Evolutionary conservation across 2,329 filamentous ascomycete genomes (phyloP).

Genomic region (Escovopsis sp.): DNA sequence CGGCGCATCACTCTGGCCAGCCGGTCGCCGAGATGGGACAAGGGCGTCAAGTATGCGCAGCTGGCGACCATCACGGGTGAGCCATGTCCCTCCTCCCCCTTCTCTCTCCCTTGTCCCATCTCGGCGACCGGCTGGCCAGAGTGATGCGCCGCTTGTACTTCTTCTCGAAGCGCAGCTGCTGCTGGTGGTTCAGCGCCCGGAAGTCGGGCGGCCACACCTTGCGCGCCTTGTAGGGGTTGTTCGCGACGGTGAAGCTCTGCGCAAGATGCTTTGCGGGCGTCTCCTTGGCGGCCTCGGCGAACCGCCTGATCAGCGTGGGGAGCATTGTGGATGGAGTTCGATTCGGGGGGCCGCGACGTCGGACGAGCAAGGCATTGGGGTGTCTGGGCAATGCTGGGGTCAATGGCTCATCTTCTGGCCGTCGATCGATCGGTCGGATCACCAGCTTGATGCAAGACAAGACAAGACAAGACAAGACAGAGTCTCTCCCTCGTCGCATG

Average conservation of each 20-base stretch:
- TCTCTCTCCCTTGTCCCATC: conserved; percentile 29
- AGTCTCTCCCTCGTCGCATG: too few relatives aligned
- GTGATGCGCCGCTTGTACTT: conserved; percentile 58
- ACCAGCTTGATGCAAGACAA: too few relatives aligned
- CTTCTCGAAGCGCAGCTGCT: conserved; percentile 66
- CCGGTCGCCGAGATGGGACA: conserved; percentile 48
- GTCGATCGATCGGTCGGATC: too few relatives aligned
- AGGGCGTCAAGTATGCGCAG: conserved; percentile 49
- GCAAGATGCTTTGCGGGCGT: conserved; percentile 13
- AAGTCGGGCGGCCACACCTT: conserved; percentile 71
- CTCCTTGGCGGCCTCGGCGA: conserved; percentile 17
- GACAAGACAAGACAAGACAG: too few relatives aligned
- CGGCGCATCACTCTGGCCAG: conserved; percentile 48
- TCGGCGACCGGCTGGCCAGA: conserved; percentile 44
- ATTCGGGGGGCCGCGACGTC: too few relatives aligned
- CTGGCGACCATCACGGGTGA: conserved; percentile 40
- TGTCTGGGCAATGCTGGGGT: too few relatives aligned
- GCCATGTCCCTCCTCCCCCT: conserved; percentile 13
- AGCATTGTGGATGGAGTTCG: conserved; percentile 15
- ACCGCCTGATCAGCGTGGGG: conserved; percentile 18
- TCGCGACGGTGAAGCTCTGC: conserved; percentile 21
- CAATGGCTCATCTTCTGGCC: too few relatives aligned
- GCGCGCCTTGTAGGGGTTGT: conserved; percentile 48
- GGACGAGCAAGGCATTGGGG: too few relatives aligned
- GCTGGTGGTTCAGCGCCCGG: conserved; percentile 48